These are phyloP conservation scores for Fragilaria crotonensis DNA, from an alignment of 108 stramenopile genomes.

Conservation along the genomic window DNA sequence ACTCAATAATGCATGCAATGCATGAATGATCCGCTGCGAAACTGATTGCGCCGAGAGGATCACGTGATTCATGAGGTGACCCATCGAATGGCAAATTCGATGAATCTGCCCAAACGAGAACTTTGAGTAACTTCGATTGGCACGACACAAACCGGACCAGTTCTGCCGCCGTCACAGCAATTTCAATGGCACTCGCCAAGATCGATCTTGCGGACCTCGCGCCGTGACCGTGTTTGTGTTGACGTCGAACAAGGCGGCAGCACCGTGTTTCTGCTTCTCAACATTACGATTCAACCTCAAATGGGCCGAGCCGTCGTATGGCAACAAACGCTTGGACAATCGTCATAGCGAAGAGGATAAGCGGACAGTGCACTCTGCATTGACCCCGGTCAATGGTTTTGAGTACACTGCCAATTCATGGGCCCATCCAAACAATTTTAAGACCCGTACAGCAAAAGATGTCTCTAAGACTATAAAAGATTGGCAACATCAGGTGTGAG, in stretches of 20 bases:
- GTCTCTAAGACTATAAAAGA: background rate
- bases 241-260: slow-evolving; percentile 86
- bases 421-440: slow-evolving; percentile 72
- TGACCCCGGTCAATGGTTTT: slow-evolving; percentile 61
- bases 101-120: slow-evolving; percentile 15
- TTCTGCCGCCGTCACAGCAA: slow-evolving; percentile 31
- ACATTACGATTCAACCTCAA: slow-evolving; percentile 60
- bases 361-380: slow-evolving; percentile 73
- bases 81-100: slow-evolving; percentile 36
- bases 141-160: slow-evolving; percentile 37
- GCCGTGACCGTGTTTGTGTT: slow-evolving; percentile 65
- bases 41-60: slow-evolving; percentile 25
- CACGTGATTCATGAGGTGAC: slow-evolving; percentile 26
- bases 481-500: background rate
- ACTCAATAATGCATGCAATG: slow-evolving; percentile 3
- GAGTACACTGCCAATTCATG: slow-evolving; percentile 85
- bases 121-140: slow-evolving; percentile 46
- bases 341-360: slow-evolving; percentile 51
- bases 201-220: slow-evolving; percentile 44
- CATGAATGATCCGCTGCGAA: slow-evolving; percentile 66
- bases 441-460: slow-evolving; percentile 14
- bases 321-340: slow-evolving; percentile 60
- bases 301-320: slow-evolving; percentile 69
- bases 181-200: slow-evolving; percentile 17
- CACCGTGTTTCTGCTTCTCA: slow-evolving; percentile 68